A percentile compares a stretch with the other conserved stretches of the same genome.
Conservation (phyloP, 2,329 filamentous ascomycete species). For the Penicillium olsonii region DNA sequence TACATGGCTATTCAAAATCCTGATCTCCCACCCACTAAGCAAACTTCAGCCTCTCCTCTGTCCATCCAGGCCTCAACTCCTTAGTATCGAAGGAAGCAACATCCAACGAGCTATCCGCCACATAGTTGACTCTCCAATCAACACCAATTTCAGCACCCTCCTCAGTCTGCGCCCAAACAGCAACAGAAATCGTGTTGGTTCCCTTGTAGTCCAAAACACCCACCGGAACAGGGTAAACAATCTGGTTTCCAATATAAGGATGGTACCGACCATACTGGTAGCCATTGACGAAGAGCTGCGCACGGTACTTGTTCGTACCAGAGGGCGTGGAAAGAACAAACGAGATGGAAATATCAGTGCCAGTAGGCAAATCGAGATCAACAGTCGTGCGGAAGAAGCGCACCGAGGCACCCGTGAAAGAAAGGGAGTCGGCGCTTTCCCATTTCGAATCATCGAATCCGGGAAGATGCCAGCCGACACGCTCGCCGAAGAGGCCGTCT, state of each 20-base stretch:
- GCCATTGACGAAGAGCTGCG: conserved; percentile 64
- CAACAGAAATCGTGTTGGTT: conserved; percentile 59
- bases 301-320: conserved; percentile 48
- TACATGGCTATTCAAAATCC: neutral
- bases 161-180: conserved; percentile 61
- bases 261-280: conserved; percentile 65
- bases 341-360: conserved; percentile 58
- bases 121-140: conserved; percentile 57
- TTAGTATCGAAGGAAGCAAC: conserved; percentile 49
- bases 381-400: conserved; percentile 58
- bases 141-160: conserved; percentile 54
- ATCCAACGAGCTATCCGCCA: conserved; percentile 54
- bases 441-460: conserved; percentile 55
- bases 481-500: conserved; percentile 60
- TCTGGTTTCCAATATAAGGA: conserved; percentile 63
- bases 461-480: conserved; percentile 61
- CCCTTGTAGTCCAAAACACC: conserved; percentile 61
- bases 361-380: conserved; percentile 52
- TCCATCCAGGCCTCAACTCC: conserved; percentile 57
- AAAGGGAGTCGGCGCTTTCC: conserved; percentile 33
- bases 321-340: conserved; percentile 54
- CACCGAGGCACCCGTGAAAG: conserved; percentile 54
- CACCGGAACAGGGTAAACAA: conserved; percentile 61
- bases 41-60: conserved; percentile 38
- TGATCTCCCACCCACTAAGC: conserved; percentile 17